Conservation (phyloP, 2,329 filamentous ascomycete genomes). For the Colletotrichum lini region DNA sequence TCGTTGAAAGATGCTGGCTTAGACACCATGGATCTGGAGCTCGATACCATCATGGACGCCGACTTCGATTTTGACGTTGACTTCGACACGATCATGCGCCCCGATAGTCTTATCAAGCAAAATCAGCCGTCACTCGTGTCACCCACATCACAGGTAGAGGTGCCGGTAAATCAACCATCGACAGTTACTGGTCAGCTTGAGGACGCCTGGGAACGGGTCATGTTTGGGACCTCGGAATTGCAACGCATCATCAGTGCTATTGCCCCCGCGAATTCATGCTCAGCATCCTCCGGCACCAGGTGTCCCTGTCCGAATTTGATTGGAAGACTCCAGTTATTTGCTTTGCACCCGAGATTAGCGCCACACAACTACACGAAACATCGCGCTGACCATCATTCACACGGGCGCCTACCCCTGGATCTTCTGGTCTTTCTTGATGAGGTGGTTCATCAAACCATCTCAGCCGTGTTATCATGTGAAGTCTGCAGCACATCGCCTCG, state of each 20-base stretch:
- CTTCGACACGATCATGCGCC: not conserved
- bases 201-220: conserved; percentile 6
- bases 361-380: not conserved
- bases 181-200: conserved; percentile 7
- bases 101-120: not conserved
- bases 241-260: conserved; percentile 5
- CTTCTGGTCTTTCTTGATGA: conserved; percentile 16
- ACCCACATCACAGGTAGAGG: too few relatives aligned
- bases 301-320: conserved; percentile 17
- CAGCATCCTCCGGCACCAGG: not conserved
- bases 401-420: not conserved
- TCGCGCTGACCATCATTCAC: conserved; percentile 1
- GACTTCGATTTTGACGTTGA: conserved; percentile 3
- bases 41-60: conserved; percentile 12
- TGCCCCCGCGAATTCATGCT: not conserved
- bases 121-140: too few relatives aligned
- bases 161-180: not conserved
- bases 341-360: conserved; percentile 8
- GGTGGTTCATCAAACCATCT: conserved; percentile 3
- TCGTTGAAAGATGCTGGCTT: not conserved
- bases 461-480: not conserved
- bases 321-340: conserved; percentile 20
- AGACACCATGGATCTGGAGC: not conserved
- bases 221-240: not conserved
- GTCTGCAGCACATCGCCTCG: conserved; percentile 1